These are phyloP conservation scores for Diversispora epigaea DNA, from an alignment of 192 early-diverging fungal genomes.

Conservation along the genomic window DNA sequence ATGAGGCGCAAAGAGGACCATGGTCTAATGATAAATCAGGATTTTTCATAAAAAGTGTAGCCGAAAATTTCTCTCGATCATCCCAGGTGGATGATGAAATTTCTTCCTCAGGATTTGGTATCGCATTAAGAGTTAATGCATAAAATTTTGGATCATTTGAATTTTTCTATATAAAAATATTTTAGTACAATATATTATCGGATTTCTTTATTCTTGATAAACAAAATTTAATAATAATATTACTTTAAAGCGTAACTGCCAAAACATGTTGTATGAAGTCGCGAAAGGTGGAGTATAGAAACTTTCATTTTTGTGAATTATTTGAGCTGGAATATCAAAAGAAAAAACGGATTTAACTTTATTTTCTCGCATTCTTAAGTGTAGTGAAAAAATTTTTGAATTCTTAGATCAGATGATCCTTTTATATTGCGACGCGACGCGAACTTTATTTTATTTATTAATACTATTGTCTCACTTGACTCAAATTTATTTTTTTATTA, in stretches of 20 bases:
- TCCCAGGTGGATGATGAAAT: neutral
- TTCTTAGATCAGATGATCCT: too few species aligned
- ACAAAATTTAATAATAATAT: neutral
- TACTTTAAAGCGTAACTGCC: constrained; percentile 13
- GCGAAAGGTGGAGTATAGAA: neutral
- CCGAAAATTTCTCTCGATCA: neutral
- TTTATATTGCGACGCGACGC: too few species aligned
- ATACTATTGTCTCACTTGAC: too few species aligned
- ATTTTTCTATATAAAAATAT: neutral
- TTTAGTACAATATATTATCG: too few species aligned
- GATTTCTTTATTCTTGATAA: neutral
- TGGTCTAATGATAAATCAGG: neutral
- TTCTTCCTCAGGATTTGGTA: neutral
- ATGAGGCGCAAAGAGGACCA: neutral
- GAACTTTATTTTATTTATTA: too few species aligned
- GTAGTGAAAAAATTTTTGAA: too few species aligned
- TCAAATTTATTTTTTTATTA: too few species aligned
- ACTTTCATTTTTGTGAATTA: neutral
- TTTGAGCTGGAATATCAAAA: neutral
- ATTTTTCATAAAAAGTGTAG: neutral
- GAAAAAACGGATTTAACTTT: neutral
- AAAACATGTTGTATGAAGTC: constrained; percentile 3
- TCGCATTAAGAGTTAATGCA: neutral
- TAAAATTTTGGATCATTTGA: constrained; percentile 4
- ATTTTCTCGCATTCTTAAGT: neutral